Evolutionary conservation across 192 early-diverging fungal species (phyloP), one percentile per base, ranked within the genome.

Genomic region (Lobosporangium transversale): DNA sequence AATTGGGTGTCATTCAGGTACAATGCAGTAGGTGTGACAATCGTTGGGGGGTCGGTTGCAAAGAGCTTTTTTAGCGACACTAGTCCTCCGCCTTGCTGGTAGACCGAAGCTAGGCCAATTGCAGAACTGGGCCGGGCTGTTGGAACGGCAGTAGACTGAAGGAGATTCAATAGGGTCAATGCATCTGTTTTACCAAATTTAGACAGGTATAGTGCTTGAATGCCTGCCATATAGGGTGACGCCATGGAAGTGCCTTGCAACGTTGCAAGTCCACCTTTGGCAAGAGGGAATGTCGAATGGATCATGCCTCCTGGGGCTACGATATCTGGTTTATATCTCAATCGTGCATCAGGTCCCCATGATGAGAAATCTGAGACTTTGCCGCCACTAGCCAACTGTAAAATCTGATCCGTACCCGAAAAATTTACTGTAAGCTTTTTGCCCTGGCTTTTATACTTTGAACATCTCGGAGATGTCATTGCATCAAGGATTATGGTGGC

Each of bases 331-430:
- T 92, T 91, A 42, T 89, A 60, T 15, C 80, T 62, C 40, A 95
- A 70, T 48, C 92, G 85, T 32, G 81, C 82, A 50, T 85, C 89
- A 0, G 91, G 87, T 29, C 95, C 95, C 64, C 85, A 86, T 18
- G 90, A 90, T 21, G 90, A 90, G 61, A 92, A 94, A 64, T 66
- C 63, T 12, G 94, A 94, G 17, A 93, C 78, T 32, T 83, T 90
- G 44, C 88, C 88, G n/a, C 85, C 90, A 15, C 85, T 73, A 1
- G 83, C 69, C 53, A 87, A 64, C 11, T 58, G 55, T 20, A 78
- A 51, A 18, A 84, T 62, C 20, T 79, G 69, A 1, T 81, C 66
- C 14, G 76, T 53, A 60, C 78, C 83, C 82, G 48, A 91, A 89
- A 2, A 40, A 40, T 40, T 14, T 7, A 40, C 37, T 10, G 7